These are phyloP conservation scores for Leucocoprinus birnbaumii DNA, from an alignment of 768 basidiomycete genomes.

Conservation along the genomic window DNA sequence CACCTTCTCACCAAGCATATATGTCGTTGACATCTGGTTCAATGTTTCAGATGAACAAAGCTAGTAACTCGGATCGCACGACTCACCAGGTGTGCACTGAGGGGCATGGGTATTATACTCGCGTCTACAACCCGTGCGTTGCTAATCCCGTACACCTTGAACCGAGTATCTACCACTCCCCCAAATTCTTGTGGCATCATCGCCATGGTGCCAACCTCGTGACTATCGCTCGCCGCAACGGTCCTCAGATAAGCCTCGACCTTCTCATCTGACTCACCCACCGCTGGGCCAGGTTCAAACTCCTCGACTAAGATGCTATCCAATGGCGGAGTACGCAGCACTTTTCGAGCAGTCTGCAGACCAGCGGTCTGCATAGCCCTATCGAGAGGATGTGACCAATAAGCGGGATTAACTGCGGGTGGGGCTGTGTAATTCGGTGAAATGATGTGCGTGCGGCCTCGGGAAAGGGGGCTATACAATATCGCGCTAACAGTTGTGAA, in stretches of 20 bases:
- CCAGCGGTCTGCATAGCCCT: conserved; percentile 27
- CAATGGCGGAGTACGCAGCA: conserved; percentile 26
- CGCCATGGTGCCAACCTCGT: conserved; percentile 32
- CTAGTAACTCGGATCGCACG: background rate
- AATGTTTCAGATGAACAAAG: background rate
- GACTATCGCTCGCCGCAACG: conserved; percentile 27
- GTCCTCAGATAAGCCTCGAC: conserved; percentile 23
- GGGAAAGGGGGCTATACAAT: conserved; percentile 34
- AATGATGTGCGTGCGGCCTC: conserved; percentile 44
- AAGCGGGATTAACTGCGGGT: conserved; percentile 50
- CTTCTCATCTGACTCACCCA: conserved; percentile 16
- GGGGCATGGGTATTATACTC: conserved; percentile 29
- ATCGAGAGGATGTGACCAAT: conserved; percentile 31
- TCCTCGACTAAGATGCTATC: conserved; percentile 26
- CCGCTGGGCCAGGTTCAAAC: conserved; percentile 26
- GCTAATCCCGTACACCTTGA: conserved; percentile 31
- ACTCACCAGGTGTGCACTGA: conserved; percentile 29
- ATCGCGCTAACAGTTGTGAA: conserved; percentile 31
- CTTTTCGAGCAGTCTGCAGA: conserved; percentile 26
- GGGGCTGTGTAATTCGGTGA: conserved; percentile 36
- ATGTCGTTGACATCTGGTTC: conserved; percentile 21
- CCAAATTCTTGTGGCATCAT: conserved; percentile 39
- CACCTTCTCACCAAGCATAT: conserved; percentile 24
- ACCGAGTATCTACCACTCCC: conserved; percentile 32
- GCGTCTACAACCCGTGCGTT: conserved; percentile 35